Evolutionary conservation across 495 filamentous ascomycete species (phyloP), one percentile per base, ranked within the genome.

Genomic region (Melanomma pulvis-pyrius): DNA sequence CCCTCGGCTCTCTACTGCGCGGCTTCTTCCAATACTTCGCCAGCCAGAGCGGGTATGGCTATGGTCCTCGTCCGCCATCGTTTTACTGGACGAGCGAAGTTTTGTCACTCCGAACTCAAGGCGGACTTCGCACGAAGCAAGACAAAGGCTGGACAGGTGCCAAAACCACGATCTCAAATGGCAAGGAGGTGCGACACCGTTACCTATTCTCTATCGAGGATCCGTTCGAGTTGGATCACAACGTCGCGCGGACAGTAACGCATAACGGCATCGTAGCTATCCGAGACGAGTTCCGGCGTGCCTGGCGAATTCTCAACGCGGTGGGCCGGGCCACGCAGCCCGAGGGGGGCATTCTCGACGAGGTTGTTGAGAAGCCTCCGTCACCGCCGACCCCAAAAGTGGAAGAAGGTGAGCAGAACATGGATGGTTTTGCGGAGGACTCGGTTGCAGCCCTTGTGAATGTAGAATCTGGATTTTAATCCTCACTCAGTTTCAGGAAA

Each of bases 121-220:
- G 87, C 12, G 91, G 92, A 0, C 70, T 92, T 21, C 69, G 90
- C 19, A 74, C 80, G 17, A 94, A 96, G 75, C 76, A 82, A 41
- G 82, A 83, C 24, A 94, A 94, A 73, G 89, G 86, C 25, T 96
- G 91, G 91, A 86, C 82, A 4, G 84, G 84, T 21, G 91, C 90
- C 1, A 88, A 86, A 72, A 87, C 86, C 4, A 74, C 76, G 26
- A 69, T 76, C 13, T 63, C 76, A 6, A 73, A 77, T 12, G 74
- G 71, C 39, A 87, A 87, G 66, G 88, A 90, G 69, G 79, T 92
- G 17, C 82, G 88, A 11, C 82, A 91, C 67, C 84, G 90, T n/a
- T 94, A 89, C 73, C 83, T 96, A 17, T 88, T 94, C 67, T 88
- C 90, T 36, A 92, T 96, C 63, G 92, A 96, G 72, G 91, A 96